A percentile compares a stretch with the other conserved stretches of the same genome.
These are phyloP conservation scores for Crithidia sp. DNA, from an alignment of 208 protist genomes.

Conservation along the genomic window DNA sequence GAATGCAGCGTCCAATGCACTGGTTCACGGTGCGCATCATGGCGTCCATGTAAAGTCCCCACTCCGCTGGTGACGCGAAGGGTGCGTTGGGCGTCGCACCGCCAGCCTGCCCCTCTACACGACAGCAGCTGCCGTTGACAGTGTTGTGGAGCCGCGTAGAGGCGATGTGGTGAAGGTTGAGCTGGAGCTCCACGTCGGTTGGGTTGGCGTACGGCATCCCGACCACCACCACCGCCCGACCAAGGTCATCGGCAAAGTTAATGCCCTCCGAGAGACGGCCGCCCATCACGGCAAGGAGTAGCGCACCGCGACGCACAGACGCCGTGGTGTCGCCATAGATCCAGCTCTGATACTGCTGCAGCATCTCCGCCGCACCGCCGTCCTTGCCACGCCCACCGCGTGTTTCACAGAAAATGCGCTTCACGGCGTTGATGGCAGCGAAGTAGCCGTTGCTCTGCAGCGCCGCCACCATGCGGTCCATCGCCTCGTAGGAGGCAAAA, in stretches of 20 bases:
- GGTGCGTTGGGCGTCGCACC: not conserved
- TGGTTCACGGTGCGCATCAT: constrained; percentile 98
- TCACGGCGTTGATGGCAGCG: constrained; percentile 70
- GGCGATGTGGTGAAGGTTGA: constrained; percentile 85
- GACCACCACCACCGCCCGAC: constrained; percentile 93
- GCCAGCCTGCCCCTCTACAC: not conserved
- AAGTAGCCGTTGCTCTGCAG: constrained; percentile 50
- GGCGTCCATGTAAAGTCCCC: constrained; percentile 89
- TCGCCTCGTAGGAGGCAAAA: constrained; percentile 93
- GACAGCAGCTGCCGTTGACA: not conserved
- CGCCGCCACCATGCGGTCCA: constrained; percentile 55
- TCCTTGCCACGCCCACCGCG: not conserved
- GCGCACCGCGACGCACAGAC: constrained; percentile 62
- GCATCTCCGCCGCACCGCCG: constrained; percentile 39
- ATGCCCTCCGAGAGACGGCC: constrained; percentile 98
- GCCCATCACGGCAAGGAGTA: constrained; percentile 95
- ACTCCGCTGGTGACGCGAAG: constrained; percentile 54
- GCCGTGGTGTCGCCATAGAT: constrained; percentile 26
- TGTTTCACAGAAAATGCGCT: constrained; percentile 88
- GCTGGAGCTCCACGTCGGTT: constrained; percentile 86
- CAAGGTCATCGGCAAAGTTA: constrained; percentile 97
- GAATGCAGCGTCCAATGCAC: constrained; percentile 95
- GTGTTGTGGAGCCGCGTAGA: constrained; percentile 23
- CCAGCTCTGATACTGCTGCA: constrained; percentile 66
- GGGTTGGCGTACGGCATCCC: constrained; percentile 97